A percentile compares a stretch with the other conserved stretches of the same genome.
phyloP scores from a whole-genome alignment of 2,329 filamentous ascomycete species.

The Dactylellina parvicollis region DNA sequence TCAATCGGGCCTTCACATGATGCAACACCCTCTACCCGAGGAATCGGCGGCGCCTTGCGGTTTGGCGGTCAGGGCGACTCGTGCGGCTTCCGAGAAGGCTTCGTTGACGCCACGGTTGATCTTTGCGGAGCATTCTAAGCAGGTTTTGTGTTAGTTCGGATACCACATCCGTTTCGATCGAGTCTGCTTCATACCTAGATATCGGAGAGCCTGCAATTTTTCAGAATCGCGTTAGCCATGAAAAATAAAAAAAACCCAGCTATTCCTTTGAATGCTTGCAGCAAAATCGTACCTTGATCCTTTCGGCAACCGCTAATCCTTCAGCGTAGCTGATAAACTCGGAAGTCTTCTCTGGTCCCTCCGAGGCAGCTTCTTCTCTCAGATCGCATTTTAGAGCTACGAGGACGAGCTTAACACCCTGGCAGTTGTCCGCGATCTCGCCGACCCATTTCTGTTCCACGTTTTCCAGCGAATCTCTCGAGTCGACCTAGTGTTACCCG shows the following conservation, averaged over 20 bases:
- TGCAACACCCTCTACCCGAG: conserved; percentile 30
- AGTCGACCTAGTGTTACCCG: conserved; percentile 76
- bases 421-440: conserved; percentile 97
- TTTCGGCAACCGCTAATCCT: conserved; percentile 57
- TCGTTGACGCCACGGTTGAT: conserved; percentile 98
- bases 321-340: conserved; percentile 57
- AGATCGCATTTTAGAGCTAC: conserved; percentile 97
- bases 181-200: conserved; percentile 70
- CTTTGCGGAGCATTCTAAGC: conserved; percentile 96
- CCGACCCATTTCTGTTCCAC: conserved; percentile 98
- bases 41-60: conserved; percentile 65
- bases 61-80: conserved; percentile 83
- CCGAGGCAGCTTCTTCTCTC: conserved; percentile 77
- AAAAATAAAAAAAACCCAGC: not conserved
- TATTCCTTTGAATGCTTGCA: too few relatives aligned
- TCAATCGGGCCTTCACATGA: conserved; percentile 31
- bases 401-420: conserved; percentile 90
- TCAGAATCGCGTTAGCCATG: not conserved
- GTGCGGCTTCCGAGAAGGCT: conserved; percentile 95
- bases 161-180: not conserved
- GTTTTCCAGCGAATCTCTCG: conserved; percentile 95
- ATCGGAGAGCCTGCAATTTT: conserved; percentile 80
- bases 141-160: conserved; percentile 3
- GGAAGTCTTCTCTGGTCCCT: conserved; percentile 70
- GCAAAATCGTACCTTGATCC: conserved; percentile 55